Percentiles rank a stretch among this genome's conserved stretches.
Evolutionary conservation across 2,329 filamentous ascomycete genomes (phyloP).

Genomic region (Neonectria punicea): DNA sequence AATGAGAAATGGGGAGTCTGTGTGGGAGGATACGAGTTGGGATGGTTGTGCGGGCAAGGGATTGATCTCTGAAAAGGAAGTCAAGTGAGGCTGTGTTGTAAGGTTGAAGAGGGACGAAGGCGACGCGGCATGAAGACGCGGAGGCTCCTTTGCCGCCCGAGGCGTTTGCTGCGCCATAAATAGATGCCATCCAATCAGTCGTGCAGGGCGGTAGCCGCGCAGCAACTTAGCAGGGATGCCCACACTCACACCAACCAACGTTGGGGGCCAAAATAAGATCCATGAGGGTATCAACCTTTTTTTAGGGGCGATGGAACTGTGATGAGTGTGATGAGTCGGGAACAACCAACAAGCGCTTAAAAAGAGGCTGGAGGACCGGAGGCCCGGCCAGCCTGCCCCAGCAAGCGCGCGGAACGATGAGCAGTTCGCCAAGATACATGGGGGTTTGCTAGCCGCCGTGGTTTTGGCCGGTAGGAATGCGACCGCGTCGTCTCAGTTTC

Average conservation of each 20-base stretch:
- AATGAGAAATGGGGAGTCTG: background rate
- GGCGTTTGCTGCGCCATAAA: background rate
- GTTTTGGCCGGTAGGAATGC: background rate
- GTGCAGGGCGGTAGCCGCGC: background rate
- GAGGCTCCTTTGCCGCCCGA: background rate
- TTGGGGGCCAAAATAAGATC: background rate
- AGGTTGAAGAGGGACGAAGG: background rate
- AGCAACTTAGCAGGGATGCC: background rate
- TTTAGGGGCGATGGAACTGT: background rate
- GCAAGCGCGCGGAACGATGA: background rate
- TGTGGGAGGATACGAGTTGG: background rate
- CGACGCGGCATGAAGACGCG: background rate
- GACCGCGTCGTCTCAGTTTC: slow-evolving; percentile 10
- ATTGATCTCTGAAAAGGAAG: no score
- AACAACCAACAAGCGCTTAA: background rate
- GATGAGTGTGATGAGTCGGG: background rate
- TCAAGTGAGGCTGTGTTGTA: background rate
- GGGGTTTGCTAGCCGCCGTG: no score
- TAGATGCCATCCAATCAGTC: slow-evolving; percentile 11
- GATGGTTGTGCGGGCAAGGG: no score
- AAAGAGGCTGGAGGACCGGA: background rate
- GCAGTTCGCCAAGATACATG: background rate
- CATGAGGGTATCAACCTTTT: background rate
- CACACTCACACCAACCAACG: background rate
- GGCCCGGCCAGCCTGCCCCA: background rate